Percentiles rank a stretch among this genome's conserved stretches.
Conservation (phyloP, 257 asterid genomes). For the Solanum paucissectum region DNA sequence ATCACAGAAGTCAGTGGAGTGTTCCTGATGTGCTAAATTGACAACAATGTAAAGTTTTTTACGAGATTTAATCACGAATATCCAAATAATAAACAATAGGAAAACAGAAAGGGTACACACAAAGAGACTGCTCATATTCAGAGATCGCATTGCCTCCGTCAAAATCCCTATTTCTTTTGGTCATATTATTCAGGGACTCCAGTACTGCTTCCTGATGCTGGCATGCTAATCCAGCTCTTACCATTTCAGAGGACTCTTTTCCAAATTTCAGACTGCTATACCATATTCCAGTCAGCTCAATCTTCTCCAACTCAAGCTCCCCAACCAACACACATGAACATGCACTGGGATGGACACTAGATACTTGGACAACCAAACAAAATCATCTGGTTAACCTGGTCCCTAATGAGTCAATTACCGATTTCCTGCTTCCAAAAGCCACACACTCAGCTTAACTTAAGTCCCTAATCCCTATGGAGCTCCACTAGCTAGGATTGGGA, state of each 20-base stretch:
- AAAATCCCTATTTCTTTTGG: neutral
- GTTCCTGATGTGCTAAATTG: neutral
- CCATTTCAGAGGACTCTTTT: neutral
- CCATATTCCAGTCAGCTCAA: neutral
- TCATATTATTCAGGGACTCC: neutral
- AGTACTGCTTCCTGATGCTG: neutral
- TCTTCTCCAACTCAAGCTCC: neutral
- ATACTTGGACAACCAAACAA: neutral
- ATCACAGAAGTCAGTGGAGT: neutral
- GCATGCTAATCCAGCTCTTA: neutral
- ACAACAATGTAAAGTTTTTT: neutral
- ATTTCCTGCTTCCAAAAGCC: neutral
- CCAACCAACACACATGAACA: neutral
- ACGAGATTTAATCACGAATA: neutral
- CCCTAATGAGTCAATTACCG: neutral
- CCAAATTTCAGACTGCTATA: neutral
- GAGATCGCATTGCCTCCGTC: neutral
- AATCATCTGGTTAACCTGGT: neutral
- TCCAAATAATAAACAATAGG: neutral
- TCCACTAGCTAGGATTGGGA: neutral
- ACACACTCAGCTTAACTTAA: neutral
- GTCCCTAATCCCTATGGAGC: neutral
- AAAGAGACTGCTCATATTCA: neutral
- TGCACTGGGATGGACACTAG: neutral
- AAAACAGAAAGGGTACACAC: neutral